Base-by-base conservation (phyloP, 345 rosid species). In the Hibiscus trionum region DNA sequence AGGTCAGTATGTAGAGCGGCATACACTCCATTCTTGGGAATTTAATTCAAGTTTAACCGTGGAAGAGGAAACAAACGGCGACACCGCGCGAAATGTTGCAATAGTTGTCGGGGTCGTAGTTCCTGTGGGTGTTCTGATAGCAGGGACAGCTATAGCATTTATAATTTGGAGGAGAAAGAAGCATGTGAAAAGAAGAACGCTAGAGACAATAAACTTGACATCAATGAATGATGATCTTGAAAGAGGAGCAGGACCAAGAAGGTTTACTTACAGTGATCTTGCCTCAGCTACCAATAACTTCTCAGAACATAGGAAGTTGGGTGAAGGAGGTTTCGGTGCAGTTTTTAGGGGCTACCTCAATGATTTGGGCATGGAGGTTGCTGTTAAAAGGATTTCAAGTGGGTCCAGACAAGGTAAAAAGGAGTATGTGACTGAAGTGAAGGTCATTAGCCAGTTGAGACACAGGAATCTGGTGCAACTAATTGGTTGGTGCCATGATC, bases 401-500 rank as follows among this genome's bases (percentile, higher is more conserved):
- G 7, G 50, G 17, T 70, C 73, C 0, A 70, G 33, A 21, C 63
- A 58, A 55, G 73, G 76, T 21, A 83, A 77, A 66, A 66, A 66
- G 39, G 87, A 88, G 79, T 88, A 82, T 70, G 50, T 75, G 14
- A 77, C 86, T 0, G 90, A 88, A 73, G 86, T 88, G 19, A 87
- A 83, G 80, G 72, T 77, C 57, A 86, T 88, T 69, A 81, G 91
- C 68, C 78, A 81, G 12, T 66, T 90, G 29, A 81, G 93, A 58
- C 96, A 90, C 68, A 70, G 87, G 2, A 90, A 90, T 71, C 77
- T 88, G 44, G 91, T 87, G 53, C 88, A 88, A 53, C 83, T 88
- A 37, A 76, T 90, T 2, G 93, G 96, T 49, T 90, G 87, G 89
- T 86, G 96, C 63, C 90, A 88, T 52, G 90, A 87, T 10, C 78